Evolutionary conservation across 257 asterid genomes (phyloP).

Genomic region (Solanum stenotomum): DNA sequence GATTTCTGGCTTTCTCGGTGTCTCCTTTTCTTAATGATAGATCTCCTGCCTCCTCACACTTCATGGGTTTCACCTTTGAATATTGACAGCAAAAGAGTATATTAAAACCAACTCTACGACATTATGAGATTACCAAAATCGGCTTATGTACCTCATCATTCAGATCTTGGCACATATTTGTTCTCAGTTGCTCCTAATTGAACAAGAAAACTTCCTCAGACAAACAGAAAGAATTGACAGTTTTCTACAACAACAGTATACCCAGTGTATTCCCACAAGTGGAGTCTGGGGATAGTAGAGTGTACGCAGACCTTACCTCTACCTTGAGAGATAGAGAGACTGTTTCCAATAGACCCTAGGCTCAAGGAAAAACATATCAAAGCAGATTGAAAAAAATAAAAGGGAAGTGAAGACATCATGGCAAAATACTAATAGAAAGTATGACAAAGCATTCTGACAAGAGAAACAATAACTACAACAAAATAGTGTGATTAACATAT

Average conservation of each 20-base stretch:
- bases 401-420: not conserved
- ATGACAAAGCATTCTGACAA: not conserved
- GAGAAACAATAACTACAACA: not conserved
- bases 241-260: not conserved
- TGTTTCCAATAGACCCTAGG: not conserved
- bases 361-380: not conserved
- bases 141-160: constrained; percentile 33
- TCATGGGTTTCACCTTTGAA: constrained; percentile 18
- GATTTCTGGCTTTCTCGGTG: constrained; percentile 14
- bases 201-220: not conserved
- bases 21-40: constrained; percentile 14
- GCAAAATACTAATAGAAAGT: not conserved
- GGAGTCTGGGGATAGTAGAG: not conserved
- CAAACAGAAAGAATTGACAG: not conserved
- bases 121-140: not conserved
- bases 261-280: not conserved
- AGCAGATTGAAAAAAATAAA: not conserved
- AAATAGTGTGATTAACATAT: not conserved
- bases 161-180: constrained; percentile 9
- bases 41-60: constrained; percentile 12
- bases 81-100: not conserved
- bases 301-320: not conserved
- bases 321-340: not conserved
- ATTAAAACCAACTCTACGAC: not conserved
- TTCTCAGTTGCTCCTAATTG: constrained; percentile 24